Conservation (phyloP, 257 asterid genomes). For the Solanum neorickii region DNA sequence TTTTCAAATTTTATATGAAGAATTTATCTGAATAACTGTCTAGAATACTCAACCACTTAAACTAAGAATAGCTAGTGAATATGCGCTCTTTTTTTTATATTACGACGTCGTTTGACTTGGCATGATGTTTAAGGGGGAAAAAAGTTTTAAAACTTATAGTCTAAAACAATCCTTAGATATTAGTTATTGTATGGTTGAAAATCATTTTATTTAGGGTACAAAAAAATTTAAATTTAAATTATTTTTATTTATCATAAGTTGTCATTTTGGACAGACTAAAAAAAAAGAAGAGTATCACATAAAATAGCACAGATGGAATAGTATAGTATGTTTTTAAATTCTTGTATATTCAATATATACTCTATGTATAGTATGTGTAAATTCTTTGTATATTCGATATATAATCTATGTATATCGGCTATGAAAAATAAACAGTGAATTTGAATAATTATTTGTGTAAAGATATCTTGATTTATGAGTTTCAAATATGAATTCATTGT, state of each 20-base stretch:
- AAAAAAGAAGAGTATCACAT: not conserved
- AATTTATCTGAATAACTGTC: not conserved
- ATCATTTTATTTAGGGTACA: not conserved
- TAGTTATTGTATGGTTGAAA: not conserved
- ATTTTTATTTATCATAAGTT: no score
- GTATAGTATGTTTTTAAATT: no score
- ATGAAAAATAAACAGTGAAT: not conserved
- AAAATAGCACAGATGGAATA: not conserved
- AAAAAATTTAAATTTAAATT: no score
- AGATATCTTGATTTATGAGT: not conserved
- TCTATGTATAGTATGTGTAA: no score
- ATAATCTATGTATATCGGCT: not conserved
- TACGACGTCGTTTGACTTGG: not conserved
- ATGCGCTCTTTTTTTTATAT: not conserved
- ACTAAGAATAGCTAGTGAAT: no score
- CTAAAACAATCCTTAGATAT: not conserved
- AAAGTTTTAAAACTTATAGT: no score
- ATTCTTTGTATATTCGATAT: no score
- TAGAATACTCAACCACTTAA: not conserved
- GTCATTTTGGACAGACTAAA: not conserved
- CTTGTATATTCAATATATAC: not conserved
- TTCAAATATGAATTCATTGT: slow-evolving; percentile 5
- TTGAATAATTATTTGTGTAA: not conserved
- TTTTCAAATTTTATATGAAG: not conserved
- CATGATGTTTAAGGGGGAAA: not conserved